These are phyloP conservation scores for Paramecium sonneborni DNA, from an alignment of 73 alveolate genomes.

Conservation along the genomic window DNA sequence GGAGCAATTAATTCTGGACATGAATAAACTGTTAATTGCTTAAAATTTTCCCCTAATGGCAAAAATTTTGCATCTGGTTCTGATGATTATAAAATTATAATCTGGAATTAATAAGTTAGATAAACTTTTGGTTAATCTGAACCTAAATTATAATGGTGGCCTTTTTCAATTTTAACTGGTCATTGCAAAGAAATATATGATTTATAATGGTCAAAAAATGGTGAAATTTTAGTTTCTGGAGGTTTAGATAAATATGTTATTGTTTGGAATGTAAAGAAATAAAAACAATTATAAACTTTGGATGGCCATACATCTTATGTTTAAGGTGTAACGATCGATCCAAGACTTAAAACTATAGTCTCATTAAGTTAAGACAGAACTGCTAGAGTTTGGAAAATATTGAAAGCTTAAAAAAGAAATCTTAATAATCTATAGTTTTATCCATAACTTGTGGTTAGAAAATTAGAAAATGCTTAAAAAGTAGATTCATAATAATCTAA, in stretches of 20 bases:
- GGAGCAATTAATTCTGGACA: slow-evolving; percentile 75
- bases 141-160: slow-evolving; percentile 85
- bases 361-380: slow-evolving; percentile 90
- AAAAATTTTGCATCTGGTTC: slow-evolving; percentile 91
- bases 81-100: slow-evolving; percentile 85
- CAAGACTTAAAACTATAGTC: slow-evolving; percentile 82
- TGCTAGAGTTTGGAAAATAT: slow-evolving; percentile 80
- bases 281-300: slow-evolving; percentile 81
- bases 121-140: slow-evolving; percentile 88
- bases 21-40: slow-evolving; percentile 86
- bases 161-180: slow-evolving; percentile 84
- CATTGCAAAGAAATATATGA: slow-evolving; percentile 94
- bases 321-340: slow-evolving; percentile 93
- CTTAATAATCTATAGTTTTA: slow-evolving; percentile 19
- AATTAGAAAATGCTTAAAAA: slow-evolving; percentile 59
- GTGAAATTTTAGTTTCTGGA: slow-evolving; percentile 86
- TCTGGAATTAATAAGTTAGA: slow-evolving; percentile 84
- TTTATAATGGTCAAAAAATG: slow-evolving; percentile 89
- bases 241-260: slow-evolving; percentile 90
- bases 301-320: slow-evolving; percentile 93
- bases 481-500: background rate
- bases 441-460: slow-evolving; percentile 53
- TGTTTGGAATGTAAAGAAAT: slow-evolving; percentile 86
- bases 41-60: slow-evolving; percentile 93
- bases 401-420: slow-evolving; percentile 74